Conservation (phyloP, 352 stramenopile genomes). For the Phytophthora multivora region DNA sequence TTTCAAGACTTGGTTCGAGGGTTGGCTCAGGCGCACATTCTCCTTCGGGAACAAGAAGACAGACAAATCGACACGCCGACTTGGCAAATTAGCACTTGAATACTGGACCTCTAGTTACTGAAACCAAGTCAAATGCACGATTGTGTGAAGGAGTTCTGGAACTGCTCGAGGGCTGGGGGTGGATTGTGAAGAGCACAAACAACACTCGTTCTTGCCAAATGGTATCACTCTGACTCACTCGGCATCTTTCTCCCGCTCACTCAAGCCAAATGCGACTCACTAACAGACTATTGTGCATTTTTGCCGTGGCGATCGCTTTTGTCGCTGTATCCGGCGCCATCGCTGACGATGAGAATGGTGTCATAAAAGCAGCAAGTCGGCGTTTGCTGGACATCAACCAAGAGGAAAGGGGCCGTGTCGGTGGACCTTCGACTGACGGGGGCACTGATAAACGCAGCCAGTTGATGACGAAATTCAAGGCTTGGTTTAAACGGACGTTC, state of each 20-base stretch:
- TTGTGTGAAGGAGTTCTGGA: too few relatives aligned
- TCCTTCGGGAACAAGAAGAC: neutral
- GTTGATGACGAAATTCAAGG: neutral
- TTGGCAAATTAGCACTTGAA: neutral
- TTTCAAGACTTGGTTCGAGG: neutral
- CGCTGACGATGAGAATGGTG: neutral
- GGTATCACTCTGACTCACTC: too few relatives aligned
- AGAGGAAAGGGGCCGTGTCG: neutral
- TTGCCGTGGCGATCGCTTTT: neutral
- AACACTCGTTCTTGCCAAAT: too few relatives aligned
- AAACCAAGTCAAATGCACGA: too few relatives aligned
- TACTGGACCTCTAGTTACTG: too few relatives aligned
- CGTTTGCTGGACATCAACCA: neutral
- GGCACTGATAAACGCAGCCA: neutral
- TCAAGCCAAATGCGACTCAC: neutral
- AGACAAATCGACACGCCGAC: neutral
- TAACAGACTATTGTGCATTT: neutral
- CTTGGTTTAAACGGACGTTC: neutral
- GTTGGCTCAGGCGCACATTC: neutral
- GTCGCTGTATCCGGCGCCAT: neutral
- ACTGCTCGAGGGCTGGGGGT: too few relatives aligned
- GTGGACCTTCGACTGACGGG: neutral
- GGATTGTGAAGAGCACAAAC: too few relatives aligned
- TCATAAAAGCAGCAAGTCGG: neutral
- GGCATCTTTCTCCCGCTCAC: neutral